These are phyloP conservation scores for Fusarium sp. DNA, from an alignment of 2,329 filamentous ascomycete genomes.

Conservation along the genomic window DNA sequence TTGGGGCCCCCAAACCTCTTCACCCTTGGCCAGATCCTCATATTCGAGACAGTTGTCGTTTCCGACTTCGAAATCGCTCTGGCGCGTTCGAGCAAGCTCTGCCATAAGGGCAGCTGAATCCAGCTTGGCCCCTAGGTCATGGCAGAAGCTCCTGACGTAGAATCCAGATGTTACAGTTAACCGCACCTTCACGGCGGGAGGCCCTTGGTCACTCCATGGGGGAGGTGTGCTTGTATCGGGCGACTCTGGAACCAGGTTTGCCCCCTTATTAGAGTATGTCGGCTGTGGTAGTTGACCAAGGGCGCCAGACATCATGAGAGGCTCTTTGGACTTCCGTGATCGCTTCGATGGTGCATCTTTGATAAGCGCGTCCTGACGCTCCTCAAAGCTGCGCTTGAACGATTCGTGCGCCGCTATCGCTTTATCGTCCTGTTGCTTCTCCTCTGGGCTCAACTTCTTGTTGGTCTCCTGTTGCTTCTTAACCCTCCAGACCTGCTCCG, in stretches of 20 bases:
- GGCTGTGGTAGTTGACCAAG: constrained; percentile 61
- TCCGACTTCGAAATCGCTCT: constrained; percentile 80
- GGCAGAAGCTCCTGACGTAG: constrained; percentile 93
- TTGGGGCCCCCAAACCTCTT: constrained; percentile 84
- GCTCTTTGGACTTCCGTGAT: constrained; percentile 43
- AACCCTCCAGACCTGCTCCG: constrained; percentile 74
- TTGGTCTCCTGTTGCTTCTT: constrained; percentile 64
- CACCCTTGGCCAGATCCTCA: constrained; percentile 77
- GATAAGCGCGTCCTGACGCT: constrained; percentile 65
- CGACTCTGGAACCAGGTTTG: constrained; percentile 62
- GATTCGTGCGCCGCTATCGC: constrained; percentile 65
- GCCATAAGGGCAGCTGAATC: constrained; percentile 88
- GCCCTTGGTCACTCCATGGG: constrained; percentile 68
- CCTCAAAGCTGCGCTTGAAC: constrained; percentile 67
- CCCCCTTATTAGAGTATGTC: constrained; percentile 52
- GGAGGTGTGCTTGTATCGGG: constrained; percentile 59
- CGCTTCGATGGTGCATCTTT: constrained; percentile 57
- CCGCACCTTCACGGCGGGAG: constrained; percentile 82
- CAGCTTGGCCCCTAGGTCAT: constrained; percentile 87
- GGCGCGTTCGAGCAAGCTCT: constrained; percentile 79
- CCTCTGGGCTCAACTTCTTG: constrained; percentile 61
- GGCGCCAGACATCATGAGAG: constrained; percentile 66
- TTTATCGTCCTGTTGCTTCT: constrained; percentile 64
- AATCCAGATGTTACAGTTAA: constrained; percentile 97
- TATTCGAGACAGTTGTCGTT: constrained; percentile 80